Evolutionary conservation across 1,139 yeast genomes (phyloP).

Genomic region (Saccharomyces hybrid): DNA sequence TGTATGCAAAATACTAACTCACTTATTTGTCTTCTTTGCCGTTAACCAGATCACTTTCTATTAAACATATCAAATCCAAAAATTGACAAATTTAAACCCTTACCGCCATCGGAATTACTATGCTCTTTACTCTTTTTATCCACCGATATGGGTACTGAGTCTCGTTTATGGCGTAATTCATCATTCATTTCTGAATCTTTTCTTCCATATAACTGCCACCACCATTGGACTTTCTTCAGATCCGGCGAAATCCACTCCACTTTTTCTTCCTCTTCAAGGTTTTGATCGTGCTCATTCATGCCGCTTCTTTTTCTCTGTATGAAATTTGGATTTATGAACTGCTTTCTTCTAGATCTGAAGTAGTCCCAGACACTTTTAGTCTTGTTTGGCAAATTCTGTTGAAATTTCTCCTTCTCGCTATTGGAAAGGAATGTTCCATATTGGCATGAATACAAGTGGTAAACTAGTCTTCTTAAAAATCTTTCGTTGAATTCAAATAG

Average conservation of each 20-base stretch:
- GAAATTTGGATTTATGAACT: conserved; percentile 55
- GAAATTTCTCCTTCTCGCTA: conserved; percentile 55
- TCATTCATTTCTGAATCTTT: conserved; percentile 74
- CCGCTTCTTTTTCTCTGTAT: background rate
- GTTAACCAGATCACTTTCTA: background rate
- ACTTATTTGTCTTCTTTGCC: background rate
- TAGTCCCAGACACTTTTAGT: conserved; percentile 93
- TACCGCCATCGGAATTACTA: conserved; percentile 5
- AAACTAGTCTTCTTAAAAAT: conserved; percentile 71
- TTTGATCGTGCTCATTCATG: conserved; percentile 2
- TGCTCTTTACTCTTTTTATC: conserved; percentile 1
- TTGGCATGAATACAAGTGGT: conserved; percentile 89
- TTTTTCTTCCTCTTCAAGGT: conserved; percentile 28
- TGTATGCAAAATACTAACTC: background rate
- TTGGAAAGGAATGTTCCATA: conserved; percentile 85
- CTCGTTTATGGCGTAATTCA: background rate
- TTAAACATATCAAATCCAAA: conserved; percentile 16
- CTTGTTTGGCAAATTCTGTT: conserved; percentile 36
- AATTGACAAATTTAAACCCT: conserved; percentile 14
- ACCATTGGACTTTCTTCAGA: conserved; percentile 65
- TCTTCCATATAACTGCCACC: conserved; percentile 80
- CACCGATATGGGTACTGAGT: background rate
- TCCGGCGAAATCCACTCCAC: conserved; percentile 60
- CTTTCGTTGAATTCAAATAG: conserved; percentile 84
- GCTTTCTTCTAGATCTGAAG: conserved; percentile 66